A percentile compares a stretch with the other conserved stretches of the same genome.
phyloP scores from a whole-genome alignment of 345 rosid genomes.

The Psidium friedrichsthalianum region DNA sequence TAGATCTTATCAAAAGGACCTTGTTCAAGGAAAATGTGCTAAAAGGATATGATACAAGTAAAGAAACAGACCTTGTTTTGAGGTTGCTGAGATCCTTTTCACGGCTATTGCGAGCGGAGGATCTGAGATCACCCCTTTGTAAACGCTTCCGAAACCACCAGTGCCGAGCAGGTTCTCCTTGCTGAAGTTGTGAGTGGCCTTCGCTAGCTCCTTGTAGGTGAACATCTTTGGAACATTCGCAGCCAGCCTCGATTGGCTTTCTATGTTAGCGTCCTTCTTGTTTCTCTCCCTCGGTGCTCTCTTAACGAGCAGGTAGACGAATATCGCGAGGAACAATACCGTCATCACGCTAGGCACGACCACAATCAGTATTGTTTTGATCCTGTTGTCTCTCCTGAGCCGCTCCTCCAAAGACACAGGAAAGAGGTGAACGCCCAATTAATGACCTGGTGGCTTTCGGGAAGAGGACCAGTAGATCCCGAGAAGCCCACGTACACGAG shows the following conservation, averaged over 20 bases:
- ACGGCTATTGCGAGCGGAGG: constrained; percentile 22
- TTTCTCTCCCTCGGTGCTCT: neutral
- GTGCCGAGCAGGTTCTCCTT: constrained; percentile 27
- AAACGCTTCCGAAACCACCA: constrained; percentile 36
- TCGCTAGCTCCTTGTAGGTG: constrained; percentile 20
- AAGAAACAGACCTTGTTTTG: constrained; percentile 14
- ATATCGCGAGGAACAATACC: neutral
- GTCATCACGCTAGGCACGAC: constrained; percentile 3
- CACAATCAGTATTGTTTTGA: neutral
- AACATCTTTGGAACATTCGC: constrained; percentile 24
- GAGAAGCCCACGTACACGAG: constrained; percentile 25
- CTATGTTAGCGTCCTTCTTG: constrained; percentile 8
- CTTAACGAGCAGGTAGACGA: neutral
- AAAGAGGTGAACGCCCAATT: constrained; percentile 11
- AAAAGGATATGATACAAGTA: neutral
- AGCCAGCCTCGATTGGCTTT: constrained; percentile 11
- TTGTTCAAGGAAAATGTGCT: too few relatives aligned
- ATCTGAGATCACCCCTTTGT: constrained; percentile 14
- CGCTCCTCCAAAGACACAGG: neutral
- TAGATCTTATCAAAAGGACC: too few relatives aligned
- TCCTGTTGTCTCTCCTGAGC: neutral
- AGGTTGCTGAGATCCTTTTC: constrained; percentile 28
- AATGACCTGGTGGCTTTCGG: constrained; percentile 19
- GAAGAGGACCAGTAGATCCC: constrained; percentile 16
- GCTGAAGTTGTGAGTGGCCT: constrained; percentile 24